Base-by-base conservation (phyloP, 352 stramenopile species). In the Pythium myriotylum region DNA sequence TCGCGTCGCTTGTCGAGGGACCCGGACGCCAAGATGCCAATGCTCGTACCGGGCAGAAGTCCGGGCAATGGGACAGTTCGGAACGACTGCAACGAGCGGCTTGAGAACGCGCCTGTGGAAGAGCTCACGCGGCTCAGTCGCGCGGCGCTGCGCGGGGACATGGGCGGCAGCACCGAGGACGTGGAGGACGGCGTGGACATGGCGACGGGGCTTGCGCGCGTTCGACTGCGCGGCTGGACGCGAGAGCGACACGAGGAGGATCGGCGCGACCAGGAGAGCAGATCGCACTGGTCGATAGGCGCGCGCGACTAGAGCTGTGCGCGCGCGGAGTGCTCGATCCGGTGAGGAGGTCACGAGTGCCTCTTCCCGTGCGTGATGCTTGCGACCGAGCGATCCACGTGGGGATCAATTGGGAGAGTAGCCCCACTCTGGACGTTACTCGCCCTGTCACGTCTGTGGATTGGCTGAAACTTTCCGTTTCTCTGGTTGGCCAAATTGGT, bases 1-100 rank as follows among this genome's bases (percentile, higher is more conserved):
- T 95, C 86, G 37, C 86, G 83, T 33, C 83, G 84, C 52, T 95
- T 95, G 68, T 95, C 86, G 20, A 95, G 65, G 29, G 83, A 35
- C 0, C 86, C 84, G 1, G 85, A 93, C 33, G 83, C 80, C 29
- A 95, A 60, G 33, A 95, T 89, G 33, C 84, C 84, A 22, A 93
- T 64, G 48, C 88, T 84, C 10, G 81, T 89, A 26, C 84, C 84
- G 0, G 85, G 82, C 49, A 91, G 79, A 17, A 92, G 66, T 0
- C 84, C 86, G 0, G 84, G 81, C 22, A 95, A 65, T 50, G 81
- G 83, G 40, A 91, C 81, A 4, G 81, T 91, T 59, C 79, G 81
- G 66, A 90, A 90, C 10, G 71, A 73, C 59, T 89, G 81, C 46
- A 89, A 60, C 46, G 75, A 72, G 39, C 83, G 76, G 32, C 77